Evolutionary conservation across 768 basidiomycete species (phyloP), one percentile per base, ranked within the genome.

Genomic region (Hygrophoropsis aurantiaca): DNA sequence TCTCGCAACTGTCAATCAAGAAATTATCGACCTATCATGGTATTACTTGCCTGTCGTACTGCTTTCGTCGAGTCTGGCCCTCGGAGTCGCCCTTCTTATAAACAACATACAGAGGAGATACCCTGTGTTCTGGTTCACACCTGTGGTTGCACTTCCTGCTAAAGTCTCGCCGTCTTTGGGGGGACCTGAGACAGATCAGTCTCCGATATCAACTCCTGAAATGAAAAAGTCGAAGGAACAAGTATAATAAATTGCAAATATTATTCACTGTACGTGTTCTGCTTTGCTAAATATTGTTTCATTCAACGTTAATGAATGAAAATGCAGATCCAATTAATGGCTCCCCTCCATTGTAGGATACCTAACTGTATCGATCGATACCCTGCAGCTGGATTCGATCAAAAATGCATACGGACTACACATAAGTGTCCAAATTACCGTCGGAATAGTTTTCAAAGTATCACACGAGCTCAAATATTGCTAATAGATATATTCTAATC

Each of bases 101-200:
- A 75, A 81, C 53, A 81, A 80, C 55, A 73, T 80, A 32, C 78
- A 78, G 55, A 60, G 76, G 26, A 63, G 71, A 38, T 81, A 74
- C 49, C 78, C 78, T 11, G 55, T 70, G 15, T 79, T 71, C 52
- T 82, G 79, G 78, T 67, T 63, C 46, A 54, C 49, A 43, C 56
- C 59, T 23, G 42, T 36, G 33, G 26, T 23, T 25, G 39, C 49
- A 8, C 50, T 27, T 27, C 15, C 33, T 16, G 33, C 19, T 2
- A 21, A 4, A n/a, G 13, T 24, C 21, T 38, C 36, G 7, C 36
- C 36, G n/a, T 16, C 36, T 16, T 38, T 38, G 20, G 36, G 36
- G 6, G 36, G 36, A n/a, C 36, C 36, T 21, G 36, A 38, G 36
- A 21, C 6, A 6, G 20, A 38, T 9, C 6, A 6, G 9, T 16